A percentile compares a stretch with the other conserved stretches of the same genome.
phyloP scores from a whole-genome alignment of 148 eudicot species.

The Rhododendron simsii region DNA sequence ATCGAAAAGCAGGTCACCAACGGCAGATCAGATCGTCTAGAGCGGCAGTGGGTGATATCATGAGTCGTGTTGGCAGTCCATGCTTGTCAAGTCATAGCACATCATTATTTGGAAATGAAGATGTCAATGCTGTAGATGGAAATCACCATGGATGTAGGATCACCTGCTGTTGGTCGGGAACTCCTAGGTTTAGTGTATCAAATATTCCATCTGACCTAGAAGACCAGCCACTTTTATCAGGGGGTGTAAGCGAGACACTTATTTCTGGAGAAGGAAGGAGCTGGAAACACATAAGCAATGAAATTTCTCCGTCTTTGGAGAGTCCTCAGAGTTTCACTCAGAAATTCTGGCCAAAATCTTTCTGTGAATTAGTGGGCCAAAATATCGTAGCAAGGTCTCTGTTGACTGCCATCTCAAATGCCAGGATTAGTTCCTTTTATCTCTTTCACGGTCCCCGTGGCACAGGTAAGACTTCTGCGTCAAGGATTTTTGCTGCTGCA shows the following conservation, averaged over 20 bases:
- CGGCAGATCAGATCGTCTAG: constrained; percentile 35
- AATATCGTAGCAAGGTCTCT: constrained; percentile 59
- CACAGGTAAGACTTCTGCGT: constrained; percentile 85
- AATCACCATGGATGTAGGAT: constrained; percentile 65
- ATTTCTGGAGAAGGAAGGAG: constrained; percentile 35
- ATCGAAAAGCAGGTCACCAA: constrained; percentile 8
- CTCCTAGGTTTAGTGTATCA: constrained; percentile 49
- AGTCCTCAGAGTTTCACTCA: constrained; percentile 74
- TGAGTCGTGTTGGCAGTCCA: constrained; percentile 60
- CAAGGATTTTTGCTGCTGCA: constrained; percentile 90
- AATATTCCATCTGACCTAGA: constrained; percentile 47
- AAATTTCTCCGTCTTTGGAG: constrained; percentile 34
- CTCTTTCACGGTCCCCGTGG: constrained; percentile 93
- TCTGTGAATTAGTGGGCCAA: constrained; percentile 79
- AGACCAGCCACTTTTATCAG: constrained; percentile 62
- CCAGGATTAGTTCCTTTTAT: constrained; percentile 59
- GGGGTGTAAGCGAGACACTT: constrained; percentile 31
- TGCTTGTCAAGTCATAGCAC: constrained; percentile 48
- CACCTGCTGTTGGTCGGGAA: constrained; percentile 83
- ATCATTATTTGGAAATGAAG: constrained; percentile 49
- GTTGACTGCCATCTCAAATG: constrained; percentile 57
- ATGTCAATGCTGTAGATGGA: constrained; percentile 38
- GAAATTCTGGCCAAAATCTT: constrained; percentile 77
- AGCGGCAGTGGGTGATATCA: constrained; percentile 47
- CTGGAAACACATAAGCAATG: constrained; percentile 39